phyloP scores from a whole-genome alignment of 2,329 filamentous ascomycete species.

The Diaporthe eres region DNA sequence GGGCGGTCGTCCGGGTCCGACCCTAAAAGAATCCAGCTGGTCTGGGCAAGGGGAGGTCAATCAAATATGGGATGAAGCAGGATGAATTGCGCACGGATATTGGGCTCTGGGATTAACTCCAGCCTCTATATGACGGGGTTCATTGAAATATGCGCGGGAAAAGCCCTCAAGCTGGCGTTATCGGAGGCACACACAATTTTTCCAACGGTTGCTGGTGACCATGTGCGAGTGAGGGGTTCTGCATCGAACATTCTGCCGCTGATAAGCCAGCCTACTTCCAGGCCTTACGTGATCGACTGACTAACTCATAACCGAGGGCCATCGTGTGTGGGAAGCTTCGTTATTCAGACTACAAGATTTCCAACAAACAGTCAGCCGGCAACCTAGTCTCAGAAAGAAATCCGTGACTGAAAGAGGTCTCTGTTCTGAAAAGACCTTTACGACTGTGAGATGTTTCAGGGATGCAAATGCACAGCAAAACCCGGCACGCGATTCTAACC shows the following conservation, averaged over 20 bases:
- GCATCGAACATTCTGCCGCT: constrained; percentile 10
- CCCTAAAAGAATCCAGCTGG: not conserved
- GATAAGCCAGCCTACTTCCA: not conserved
- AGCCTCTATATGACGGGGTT: not conserved
- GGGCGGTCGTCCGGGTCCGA: not conserved
- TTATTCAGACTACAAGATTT: not conserved
- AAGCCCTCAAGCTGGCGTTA: not conserved
- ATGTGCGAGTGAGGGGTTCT: constrained; percentile 16
- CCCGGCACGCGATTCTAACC: not conserved
- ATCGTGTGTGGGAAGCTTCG: not conserved
- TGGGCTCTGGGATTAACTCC: not conserved
- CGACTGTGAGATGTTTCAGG: not conserved
- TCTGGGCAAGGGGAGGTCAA: not conserved
- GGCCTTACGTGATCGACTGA: constrained; percentile 21
- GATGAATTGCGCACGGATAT: not conserved
- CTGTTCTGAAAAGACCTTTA: accelerated
- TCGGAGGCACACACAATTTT: not conserved
- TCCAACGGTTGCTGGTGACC: not conserved
- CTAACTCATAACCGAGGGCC: constrained; percentile 6
- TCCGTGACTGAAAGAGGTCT: too few species aligned
- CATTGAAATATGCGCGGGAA: not conserved
- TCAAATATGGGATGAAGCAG: not conserved
- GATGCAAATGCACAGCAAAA: not conserved
- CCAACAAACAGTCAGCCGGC: not conserved
- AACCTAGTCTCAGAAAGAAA: not conserved